A percentile compares a stretch with the other conserved stretches of the same genome.
phyloP scores from a whole-genome alignment of 345 rosid species.

The Erysimum cheiranthoides region DNA sequence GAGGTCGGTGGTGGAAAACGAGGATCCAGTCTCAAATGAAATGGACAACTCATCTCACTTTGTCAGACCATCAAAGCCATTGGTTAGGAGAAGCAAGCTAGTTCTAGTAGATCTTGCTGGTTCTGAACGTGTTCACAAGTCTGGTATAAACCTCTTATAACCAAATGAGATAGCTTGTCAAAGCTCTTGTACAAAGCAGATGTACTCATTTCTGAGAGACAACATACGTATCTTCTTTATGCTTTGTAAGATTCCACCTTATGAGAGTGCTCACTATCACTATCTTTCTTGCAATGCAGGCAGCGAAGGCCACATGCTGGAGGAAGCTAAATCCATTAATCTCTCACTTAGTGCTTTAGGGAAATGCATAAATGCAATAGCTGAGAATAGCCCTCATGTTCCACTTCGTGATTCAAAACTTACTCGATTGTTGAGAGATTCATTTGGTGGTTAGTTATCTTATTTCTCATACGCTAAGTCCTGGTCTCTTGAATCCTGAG shows the following conservation, averaged over 20 bases:
- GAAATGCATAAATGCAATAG: slow-evolving; percentile 89
- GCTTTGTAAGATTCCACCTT: slow-evolving; percentile 14
- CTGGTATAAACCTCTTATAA: slow-evolving; percentile 57
- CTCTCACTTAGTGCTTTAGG: slow-evolving; percentile 90
- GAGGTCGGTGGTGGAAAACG: slow-evolving; percentile 72
- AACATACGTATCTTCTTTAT: not conserved
- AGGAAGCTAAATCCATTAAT: slow-evolving; percentile 93
- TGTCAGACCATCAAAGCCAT: slow-evolving; percentile 72
- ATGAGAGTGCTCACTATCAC: slow-evolving; percentile 23
- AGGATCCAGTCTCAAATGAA: slow-evolving; percentile 63
- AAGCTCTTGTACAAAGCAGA: slow-evolving; percentile 24
- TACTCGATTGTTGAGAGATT: slow-evolving; percentile 82
- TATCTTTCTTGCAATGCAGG: slow-evolving; percentile 54
- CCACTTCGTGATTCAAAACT: slow-evolving; percentile 94
- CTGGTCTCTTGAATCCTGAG: slow-evolving; percentile 16
- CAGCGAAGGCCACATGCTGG: slow-evolving; percentile 86
- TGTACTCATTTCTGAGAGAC: slow-evolving; percentile 20
- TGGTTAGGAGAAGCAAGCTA: slow-evolving; percentile 87
- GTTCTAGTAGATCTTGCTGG: slow-evolving; percentile 98
- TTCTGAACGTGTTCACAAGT: slow-evolving; percentile 96
- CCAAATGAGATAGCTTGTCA: slow-evolving; percentile 20
- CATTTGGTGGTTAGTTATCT: slow-evolving; percentile 78
- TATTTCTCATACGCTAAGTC: slow-evolving; percentile 20
- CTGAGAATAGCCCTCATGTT: slow-evolving; percentile 85
- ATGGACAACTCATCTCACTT: slow-evolving; percentile 61